These are phyloP conservation scores for Lodderomyces oxycetoniae DNA, from an alignment of 1,139 yeast species.

Conservation along the genomic window DNA sequence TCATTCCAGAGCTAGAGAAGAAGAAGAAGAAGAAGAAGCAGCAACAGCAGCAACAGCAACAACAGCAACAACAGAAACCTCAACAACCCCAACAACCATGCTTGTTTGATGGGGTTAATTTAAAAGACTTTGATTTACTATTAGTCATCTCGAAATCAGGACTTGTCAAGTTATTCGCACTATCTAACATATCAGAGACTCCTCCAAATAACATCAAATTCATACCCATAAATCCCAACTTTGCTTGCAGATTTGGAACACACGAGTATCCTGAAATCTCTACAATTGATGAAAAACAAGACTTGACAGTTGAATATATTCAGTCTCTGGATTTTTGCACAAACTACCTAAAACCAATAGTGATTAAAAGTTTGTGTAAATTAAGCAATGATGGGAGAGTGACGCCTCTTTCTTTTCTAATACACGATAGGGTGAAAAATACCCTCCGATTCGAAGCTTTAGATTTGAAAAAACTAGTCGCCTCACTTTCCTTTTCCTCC, in stretches of 20 bases:
- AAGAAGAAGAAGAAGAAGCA: no score
- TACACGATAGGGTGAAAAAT: conserved; percentile 38
- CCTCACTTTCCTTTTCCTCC: no score
- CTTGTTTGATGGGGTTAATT: conserved; percentile 13
- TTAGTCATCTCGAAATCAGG: conserved; percentile 47
- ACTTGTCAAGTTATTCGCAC: conserved; percentile 40
- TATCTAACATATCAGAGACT: conserved; percentile 48
- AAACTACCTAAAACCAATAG: conserved; percentile 21
- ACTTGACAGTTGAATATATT: conserved; percentile 9
- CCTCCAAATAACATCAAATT: conserved; percentile 41
- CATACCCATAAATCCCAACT: conserved; percentile 13
- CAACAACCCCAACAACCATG: not conserved
- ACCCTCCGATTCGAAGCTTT: conserved; percentile 30
- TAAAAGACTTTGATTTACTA: conserved; percentile 46
- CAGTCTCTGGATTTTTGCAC: conserved; percentile 16
- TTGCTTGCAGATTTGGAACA: conserved; percentile 9
- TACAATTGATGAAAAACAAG: conserved; percentile 3
- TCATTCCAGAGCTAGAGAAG: conserved; percentile 11
- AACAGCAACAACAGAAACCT: not conserved
- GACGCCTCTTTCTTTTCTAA: conserved; percentile 21
- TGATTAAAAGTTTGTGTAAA: conserved; percentile 20
- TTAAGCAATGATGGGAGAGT: conserved; percentile 14
- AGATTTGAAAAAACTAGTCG: conserved; percentile 14
- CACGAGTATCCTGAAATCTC: conserved; percentile 16
- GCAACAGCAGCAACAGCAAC: not conserved